phyloP scores from a whole-genome alignment of 169 alveolate species.

The Eimeria acervulina region DNA sequence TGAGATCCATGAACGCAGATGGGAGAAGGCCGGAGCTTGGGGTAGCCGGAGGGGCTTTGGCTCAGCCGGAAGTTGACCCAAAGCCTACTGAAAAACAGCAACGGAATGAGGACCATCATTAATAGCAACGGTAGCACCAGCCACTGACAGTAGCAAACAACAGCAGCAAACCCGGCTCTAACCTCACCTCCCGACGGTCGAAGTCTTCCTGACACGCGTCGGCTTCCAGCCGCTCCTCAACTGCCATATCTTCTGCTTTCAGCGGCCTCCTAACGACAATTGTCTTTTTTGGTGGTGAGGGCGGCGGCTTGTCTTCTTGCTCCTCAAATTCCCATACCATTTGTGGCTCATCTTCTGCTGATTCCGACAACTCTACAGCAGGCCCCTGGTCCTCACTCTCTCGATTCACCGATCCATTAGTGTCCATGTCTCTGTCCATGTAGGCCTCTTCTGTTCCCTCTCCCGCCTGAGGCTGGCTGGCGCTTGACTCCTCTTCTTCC shows the following conservation, averaged over 20 bases:
- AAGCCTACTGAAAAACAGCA: background rate
- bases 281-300: background rate
- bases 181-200: conserved; percentile 57
- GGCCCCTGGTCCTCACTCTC: background rate
- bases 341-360: conserved; percentile 35
- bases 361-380: background rate
- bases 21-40: background rate
- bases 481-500: conserved; percentile 15
- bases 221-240: conserved; percentile 16
- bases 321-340: conserved; percentile 29
- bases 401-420: background rate
- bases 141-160: background rate
- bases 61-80: background rate
- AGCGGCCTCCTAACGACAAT: conserved; percentile 28
- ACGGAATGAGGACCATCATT: background rate
- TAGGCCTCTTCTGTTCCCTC: background rate
- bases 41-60: background rate
- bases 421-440: background rate
- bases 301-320: background rate
- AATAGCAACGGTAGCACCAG: background rate
- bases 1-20: background rate
- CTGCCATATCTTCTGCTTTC: conserved; percentile 18
- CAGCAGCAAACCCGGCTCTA: background rate
- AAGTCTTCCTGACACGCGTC: conserved; percentile 62
- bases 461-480: background rate